Conservation (phyloP, 192 early-diverging fungal species). For the Coemansia reversa region DNA sequence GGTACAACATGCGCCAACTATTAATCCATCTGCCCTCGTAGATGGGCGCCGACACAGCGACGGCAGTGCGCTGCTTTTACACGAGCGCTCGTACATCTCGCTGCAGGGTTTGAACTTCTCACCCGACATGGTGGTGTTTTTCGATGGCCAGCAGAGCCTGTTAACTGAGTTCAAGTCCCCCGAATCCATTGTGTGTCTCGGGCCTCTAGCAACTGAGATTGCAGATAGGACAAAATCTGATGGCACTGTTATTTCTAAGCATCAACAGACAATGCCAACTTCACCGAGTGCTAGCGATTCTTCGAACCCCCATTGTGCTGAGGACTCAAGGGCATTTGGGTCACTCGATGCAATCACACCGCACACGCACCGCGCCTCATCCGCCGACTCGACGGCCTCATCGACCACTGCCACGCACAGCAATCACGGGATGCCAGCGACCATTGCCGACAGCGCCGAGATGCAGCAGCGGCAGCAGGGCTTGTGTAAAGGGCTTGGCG, state of each 20-base stretch:
- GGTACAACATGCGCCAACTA: conserved; percentile 45
- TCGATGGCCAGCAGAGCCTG: conserved; percentile 58
- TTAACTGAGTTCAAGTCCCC: conserved; percentile 46
- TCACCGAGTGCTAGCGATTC: conserved; percentile 49
- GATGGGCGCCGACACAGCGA: conserved; percentile 13
- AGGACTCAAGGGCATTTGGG: conserved; percentile 19
- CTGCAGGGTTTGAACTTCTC: conserved; percentile 72
- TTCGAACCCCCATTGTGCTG: conserved; percentile 19
- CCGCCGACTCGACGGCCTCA: conserved; percentile 43
- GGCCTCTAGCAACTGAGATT: conserved; percentile 42
- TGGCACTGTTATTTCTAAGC: background rate
- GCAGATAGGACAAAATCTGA: background rate
- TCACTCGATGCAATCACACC: background rate
- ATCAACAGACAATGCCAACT: conserved; percentile 14
- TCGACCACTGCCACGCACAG: conserved; percentile 36
- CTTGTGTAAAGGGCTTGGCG: conserved; percentile 6
- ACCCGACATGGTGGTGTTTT: conserved; percentile 69
- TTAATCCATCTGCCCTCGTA: conserved; percentile 24
- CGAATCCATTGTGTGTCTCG: conserved; percentile 45
- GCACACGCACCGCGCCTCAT: conserved; percentile 39
- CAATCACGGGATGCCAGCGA: background rate
- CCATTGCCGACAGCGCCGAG: background rate
- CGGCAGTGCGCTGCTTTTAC: conserved; percentile 9
- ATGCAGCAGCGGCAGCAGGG: conserved; percentile 6
- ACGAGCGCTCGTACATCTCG: conserved; percentile 52